A percentile compares a stretch with the other conserved stretches of the same genome.
phyloP scores from a whole-genome alignment of 2,329 filamentous ascomycete genomes.

The Aspergillus sp. region DNA sequence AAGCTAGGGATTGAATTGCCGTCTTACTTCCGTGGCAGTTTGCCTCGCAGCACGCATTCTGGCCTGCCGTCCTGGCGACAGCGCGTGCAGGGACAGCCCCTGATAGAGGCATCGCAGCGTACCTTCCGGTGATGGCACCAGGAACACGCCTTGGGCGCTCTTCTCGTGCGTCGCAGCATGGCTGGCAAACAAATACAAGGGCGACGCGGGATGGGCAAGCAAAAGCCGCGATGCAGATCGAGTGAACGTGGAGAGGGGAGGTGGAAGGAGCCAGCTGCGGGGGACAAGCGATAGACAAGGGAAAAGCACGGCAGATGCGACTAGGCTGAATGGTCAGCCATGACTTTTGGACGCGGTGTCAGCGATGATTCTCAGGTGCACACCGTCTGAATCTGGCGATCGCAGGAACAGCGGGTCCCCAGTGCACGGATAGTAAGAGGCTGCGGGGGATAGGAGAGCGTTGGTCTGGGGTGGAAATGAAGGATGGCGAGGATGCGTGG shows the following conservation, averaged over 20 bases:
- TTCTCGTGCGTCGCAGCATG: conserved; percentile 27
- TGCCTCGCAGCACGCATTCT: conserved; percentile 33
- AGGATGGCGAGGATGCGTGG: background rate
- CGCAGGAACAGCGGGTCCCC: background rate
- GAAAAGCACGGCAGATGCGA: background rate
- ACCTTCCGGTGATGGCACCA: conserved; percentile 37
- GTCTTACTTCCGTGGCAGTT: conserved; percentile 24
- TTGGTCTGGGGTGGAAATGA: background rate
- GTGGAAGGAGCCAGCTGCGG: background rate
- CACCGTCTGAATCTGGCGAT: background rate
- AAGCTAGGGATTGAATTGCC: background rate
- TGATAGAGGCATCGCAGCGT: conserved; percentile 31
- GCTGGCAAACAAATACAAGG: background rate
- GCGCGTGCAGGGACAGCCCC: conserved; percentile 51
- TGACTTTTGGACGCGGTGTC: too few relatives aligned
- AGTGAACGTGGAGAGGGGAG: background rate
- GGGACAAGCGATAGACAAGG: background rate
- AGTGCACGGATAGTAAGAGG: background rate
- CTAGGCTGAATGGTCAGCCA: too few relatives aligned
- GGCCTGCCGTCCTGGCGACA: conserved; percentile 53
- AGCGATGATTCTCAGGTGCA: too few relatives aligned
- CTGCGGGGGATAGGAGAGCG: too few relatives aligned
- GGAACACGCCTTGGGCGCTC: conserved; percentile 33
- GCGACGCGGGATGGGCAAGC: background rate
- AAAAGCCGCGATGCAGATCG: background rate